A percentile compares a stretch with the other conserved stretches of the same genome.
These are phyloP conservation scores for Ampelomyces quisqualis DNA, from an alignment of 2,329 filamentous ascomycete genomes.

Conservation along the genomic window DNA sequence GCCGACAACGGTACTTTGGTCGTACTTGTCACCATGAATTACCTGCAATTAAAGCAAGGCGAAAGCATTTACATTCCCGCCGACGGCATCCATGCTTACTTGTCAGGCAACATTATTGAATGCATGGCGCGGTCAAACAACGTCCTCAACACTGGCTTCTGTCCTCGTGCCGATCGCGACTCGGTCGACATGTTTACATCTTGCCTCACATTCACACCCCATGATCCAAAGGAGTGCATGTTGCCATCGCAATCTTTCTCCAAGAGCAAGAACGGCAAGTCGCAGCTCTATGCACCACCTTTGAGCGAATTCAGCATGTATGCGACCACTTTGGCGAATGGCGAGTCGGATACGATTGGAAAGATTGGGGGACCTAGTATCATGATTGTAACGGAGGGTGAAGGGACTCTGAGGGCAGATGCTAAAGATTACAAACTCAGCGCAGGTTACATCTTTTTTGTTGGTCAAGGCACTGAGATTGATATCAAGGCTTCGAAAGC, in stretches of 20 bases:
- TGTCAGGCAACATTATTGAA: constrained; percentile 73
- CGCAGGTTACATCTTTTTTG: constrained; percentile 66
- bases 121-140: constrained; percentile 78
- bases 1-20: constrained; percentile 68
- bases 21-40: constrained; percentile 74
- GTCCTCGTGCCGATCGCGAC: constrained; percentile 64
- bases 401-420: constrained; percentile 57
- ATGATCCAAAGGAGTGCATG: constrained; percentile 58
- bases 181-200: constrained; percentile 64
- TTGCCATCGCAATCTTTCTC: constrained; percentile 54
- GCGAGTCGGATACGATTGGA: constrained; percentile 60
- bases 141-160: constrained; percentile 74
- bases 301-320: constrained; percentile 73
- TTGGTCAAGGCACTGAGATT: constrained; percentile 59
- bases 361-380: constrained; percentile 63
- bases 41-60: constrained; percentile 63
- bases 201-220: constrained; percentile 64
- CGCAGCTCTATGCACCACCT: constrained; percentile 64
- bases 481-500: constrained; percentile 48
- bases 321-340: constrained; percentile 56
- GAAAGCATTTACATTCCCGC: constrained; percentile 70
- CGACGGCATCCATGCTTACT: constrained; percentile 72
- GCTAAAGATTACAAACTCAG: constrained; percentile 56
- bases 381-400: constrained; percentile 62
- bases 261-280: constrained; percentile 60